These are phyloP conservation scores for Yamadazyma sp. DNA, from an alignment of 1,139 yeast species.

Conservation along the genomic window DNA sequence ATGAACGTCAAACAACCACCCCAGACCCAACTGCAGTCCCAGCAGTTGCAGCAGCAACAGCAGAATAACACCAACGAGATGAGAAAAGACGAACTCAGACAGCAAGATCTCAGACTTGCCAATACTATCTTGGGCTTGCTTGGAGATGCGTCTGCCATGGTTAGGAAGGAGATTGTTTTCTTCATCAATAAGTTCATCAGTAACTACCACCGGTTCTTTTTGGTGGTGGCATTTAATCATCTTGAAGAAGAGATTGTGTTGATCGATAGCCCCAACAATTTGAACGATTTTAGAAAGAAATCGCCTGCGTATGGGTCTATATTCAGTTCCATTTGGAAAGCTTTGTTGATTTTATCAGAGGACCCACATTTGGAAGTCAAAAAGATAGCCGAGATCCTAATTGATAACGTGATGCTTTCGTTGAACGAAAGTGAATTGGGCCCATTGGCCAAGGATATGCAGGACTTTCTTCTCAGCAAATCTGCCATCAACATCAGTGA, in stretches of 20 bases:
- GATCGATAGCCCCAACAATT: constrained; percentile 57
- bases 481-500: constrained; percentile 43
- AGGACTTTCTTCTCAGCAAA: constrained; percentile 58
- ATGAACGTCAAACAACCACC: constrained; percentile 21
- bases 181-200: constrained; percentile 74
- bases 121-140: constrained; percentile 48
- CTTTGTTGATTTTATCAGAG: constrained; percentile 73
- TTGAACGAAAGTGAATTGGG: constrained; percentile 69
- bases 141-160: constrained; percentile 88
- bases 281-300: constrained; percentile 59
- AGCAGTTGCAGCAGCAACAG: constrained; percentile 24
- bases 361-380: constrained; percentile 89
- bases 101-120: constrained; percentile 55
- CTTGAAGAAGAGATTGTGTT: constrained; percentile 76
- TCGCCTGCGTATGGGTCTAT: constrained; percentile 84
- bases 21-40: constrained; percentile 18
- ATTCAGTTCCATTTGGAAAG: constrained; percentile 87
- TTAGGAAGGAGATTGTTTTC: constrained; percentile 78
- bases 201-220: constrained; percentile 69
- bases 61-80: constrained; percentile 21
- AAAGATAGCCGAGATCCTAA: constrained; percentile 68
- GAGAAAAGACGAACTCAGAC: constrained; percentile 47
- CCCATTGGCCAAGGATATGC: constrained; percentile 63
- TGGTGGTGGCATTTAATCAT: constrained; percentile 86
- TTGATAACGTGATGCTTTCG: constrained; percentile 70